Conservation (phyloP, 805 yeast genomes). For the Ogataea paradorogensis region DNA sequence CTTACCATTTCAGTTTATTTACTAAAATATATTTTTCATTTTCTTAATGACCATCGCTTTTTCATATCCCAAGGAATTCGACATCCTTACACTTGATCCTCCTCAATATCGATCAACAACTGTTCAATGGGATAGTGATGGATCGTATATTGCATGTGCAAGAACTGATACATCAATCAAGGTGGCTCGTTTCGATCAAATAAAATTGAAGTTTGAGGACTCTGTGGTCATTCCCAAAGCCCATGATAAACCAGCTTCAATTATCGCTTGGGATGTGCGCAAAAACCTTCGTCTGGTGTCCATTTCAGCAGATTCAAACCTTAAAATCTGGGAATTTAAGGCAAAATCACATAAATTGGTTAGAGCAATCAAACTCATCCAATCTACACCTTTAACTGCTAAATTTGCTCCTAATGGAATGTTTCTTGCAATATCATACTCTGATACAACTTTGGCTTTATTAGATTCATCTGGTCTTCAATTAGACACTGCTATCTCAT, state of each 20-base stretch:
- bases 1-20: conserved; percentile 6
- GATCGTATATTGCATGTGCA: conserved; percentile 40
- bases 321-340: conserved; percentile 43
- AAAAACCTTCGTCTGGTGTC: conserved; percentile 42
- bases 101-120: conserved; percentile 3
- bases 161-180: conserved; percentile 43
- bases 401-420: conserved; percentile 41
- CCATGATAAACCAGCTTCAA: conserved; percentile 40
- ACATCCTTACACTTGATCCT: conserved; percentile 15
- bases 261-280: conserved; percentile 45
- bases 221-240: conserved; percentile 37
- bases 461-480: conserved; percentile 23
- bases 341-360: conserved; percentile 29
- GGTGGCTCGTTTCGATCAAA: conserved; percentile 35
- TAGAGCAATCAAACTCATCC: conserved; percentile 8
- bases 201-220: conserved; percentile 32
- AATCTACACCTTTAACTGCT: conserved; percentile 22
- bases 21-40: background rate
- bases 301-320: conserved; percentile 41
- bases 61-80: conserved; percentile 13
- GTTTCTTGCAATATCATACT: conserved; percentile 37
- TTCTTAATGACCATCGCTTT: conserved; percentile 3
- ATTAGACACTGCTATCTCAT: conserved; percentile 27
- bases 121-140: conserved; percentile 38
- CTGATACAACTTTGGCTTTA: conserved; percentile 32